Evolutionary conservation across 2,329 filamentous ascomycete genomes (phyloP), one percentile per base, ranked within the genome.

Genomic region (Nemania sp.): DNA sequence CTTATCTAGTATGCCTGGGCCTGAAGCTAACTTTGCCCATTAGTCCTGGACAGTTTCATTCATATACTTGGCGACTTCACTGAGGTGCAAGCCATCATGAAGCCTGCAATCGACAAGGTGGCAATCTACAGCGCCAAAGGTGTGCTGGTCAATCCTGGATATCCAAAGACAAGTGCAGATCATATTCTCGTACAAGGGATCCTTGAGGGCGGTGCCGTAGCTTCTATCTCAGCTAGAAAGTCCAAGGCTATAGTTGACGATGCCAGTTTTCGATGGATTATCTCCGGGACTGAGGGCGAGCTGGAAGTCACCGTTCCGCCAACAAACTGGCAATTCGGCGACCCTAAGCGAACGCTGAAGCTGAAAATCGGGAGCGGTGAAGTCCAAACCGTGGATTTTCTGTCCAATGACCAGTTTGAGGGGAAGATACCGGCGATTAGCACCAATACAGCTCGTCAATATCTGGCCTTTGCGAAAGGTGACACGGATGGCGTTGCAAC

Each of bases 201-300:
- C 2, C 74, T 81, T 1, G 60, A 72, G n/a, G 75, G 59, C 24
- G 79, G 76, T 20, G 78, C 74, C 2, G 45, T 76, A 5, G 78
- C 74, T 11, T 77, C 76, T 15, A 64, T 82, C 27, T 68, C 68
- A 49, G 73, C 72, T 35, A 74, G 75, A 41, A 74, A 75, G 7
- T 47, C 73, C 2, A 62, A 59, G 2, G 45, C 43, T 1, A 38
- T 73, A 0, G 64, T 76, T 7, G 75, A 78, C 53, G 70, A 64
- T 5, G 64, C 65, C n/a, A 70, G 67, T 10, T 58, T 78, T 24
- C 74, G 74, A 15, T 82, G 80, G 79, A 64, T 77, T 29, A 81
- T 82, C 63, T 76, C 77, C 1, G 80, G 80, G 18, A 79, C 76
- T 6, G 72, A 80, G 57, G 80, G 80, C 0, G 79, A 80, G 72